A percentile compares a stretch with the other conserved stretches of the same genome.
phyloP scores from a whole-genome alignment of 192 early-diverging fungal genomes.

The Backusella luteola region DNA sequence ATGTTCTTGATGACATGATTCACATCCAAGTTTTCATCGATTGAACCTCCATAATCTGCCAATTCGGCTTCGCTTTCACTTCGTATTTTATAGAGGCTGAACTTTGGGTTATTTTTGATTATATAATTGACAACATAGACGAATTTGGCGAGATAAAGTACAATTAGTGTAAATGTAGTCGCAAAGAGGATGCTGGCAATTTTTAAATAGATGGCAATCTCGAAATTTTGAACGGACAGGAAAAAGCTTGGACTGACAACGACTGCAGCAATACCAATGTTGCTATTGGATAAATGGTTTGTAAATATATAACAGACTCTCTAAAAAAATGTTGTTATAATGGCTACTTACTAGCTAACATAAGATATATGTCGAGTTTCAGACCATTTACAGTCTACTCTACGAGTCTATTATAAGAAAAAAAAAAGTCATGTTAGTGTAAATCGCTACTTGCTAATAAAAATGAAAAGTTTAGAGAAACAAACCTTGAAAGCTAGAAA shows the following conservation, averaged over 20 bases:
- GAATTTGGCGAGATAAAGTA: conserved; percentile 18
- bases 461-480: not conserved
- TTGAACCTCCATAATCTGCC: not conserved
- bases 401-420: conserved; percentile 32
- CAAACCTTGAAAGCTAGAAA: conserved; percentile 41
- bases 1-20: conserved; percentile 15
- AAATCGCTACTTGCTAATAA: not conserved
- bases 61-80: not conserved
- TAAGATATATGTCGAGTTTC: conserved; percentile 47
- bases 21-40: not conserved
- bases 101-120: not conserved
- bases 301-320: not conserved
- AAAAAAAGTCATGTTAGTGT: not conserved
- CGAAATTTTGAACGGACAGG: conserved; percentile 7
- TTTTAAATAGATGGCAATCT: conserved; percentile 18
- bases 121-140: not conserved
- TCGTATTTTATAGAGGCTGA: not conserved
- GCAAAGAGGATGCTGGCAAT: conserved; percentile 15
- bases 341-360: conserved; percentile 45
- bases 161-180: conserved; percentile 15
- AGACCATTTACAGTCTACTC: conserved; percentile 42
- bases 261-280: conserved; percentile 11
- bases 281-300: conserved; percentile 3
- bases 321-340: not conserved
- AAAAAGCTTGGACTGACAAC: conserved; percentile 15